These are phyloP conservation scores for Eucalyptus cloeziana DNA, from an alignment of 345 rosid genomes.

Conservation along the genomic window DNA sequence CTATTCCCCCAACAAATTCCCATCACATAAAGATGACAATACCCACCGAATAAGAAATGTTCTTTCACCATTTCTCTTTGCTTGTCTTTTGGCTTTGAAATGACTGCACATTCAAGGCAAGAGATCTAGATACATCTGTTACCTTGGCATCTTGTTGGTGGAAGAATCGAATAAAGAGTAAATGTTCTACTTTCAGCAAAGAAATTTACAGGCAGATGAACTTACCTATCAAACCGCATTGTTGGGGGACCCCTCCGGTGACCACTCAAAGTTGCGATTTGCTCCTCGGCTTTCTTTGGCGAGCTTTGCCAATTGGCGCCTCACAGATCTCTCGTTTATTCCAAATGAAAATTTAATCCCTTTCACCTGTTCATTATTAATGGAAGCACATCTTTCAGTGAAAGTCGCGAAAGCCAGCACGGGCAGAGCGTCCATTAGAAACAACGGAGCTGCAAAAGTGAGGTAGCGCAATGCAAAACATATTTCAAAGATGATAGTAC, in stretches of 20 bases:
- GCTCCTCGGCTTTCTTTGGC: conserved; percentile 7
- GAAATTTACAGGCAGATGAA: background rate
- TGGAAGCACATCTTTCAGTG: background rate
- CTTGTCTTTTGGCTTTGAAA: background rate
- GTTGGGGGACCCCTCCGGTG: conserved; percentile 4
- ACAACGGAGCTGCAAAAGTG: background rate
- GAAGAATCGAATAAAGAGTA: background rate
- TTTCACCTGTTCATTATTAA: conserved; percentile 39
- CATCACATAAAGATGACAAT: background rate
- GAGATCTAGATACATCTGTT: background rate
- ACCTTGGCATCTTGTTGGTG: background rate
- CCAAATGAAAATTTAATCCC: conserved; percentile 49
- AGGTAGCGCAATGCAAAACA: background rate
- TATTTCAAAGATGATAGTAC: conserved; percentile 8
- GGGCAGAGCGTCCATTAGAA: background rate
- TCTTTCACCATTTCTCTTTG: background rate
- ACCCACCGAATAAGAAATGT: background rate
- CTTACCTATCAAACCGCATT: background rate
- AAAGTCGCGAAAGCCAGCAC: background rate
- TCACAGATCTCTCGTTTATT: conserved; percentile 36
- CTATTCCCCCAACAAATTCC: background rate
- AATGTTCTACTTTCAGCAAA: background rate
- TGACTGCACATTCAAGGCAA: background rate
- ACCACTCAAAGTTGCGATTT: conserved; percentile 23
- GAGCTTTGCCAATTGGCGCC: conserved; percentile 13